A percentile compares a stretch with the other conserved stretches of the same genome.
phyloP scores from a whole-genome alignment of 371 early-diverging fungal genomes.

The Rhizopus sp. region DNA sequence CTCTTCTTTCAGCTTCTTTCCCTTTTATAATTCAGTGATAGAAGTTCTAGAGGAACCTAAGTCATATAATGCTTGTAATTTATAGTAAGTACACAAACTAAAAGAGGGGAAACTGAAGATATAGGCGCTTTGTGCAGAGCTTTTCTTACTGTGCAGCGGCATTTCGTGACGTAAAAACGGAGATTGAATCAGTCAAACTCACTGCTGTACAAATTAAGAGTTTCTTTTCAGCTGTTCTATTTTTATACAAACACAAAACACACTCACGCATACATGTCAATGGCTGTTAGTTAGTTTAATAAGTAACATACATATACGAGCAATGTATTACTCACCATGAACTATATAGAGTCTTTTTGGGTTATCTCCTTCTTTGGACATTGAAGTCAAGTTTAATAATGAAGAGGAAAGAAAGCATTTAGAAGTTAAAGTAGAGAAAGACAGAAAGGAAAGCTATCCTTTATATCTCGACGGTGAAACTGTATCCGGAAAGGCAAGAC shows the following conservation, averaged over 20 bases:
- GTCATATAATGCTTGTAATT: no score
- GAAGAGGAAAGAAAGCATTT: slow-evolving; percentile 79
- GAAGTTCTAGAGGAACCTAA: no score
- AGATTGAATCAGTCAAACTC: no score
- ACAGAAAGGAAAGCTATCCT: slow-evolving; percentile 84
- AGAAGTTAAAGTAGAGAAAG: slow-evolving; percentile 81
- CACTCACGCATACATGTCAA: background rate
- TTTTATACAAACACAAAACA: no score
- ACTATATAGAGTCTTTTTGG: slow-evolving; percentile 76
- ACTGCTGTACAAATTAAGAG: background rate
- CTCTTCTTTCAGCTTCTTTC: no score
- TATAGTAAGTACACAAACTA: no score
- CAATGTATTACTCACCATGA: background rate
- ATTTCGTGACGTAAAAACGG: no score
- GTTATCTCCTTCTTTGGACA: slow-evolving; percentile 84
- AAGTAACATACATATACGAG: background rate
- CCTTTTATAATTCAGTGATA: no score
- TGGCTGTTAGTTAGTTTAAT: background rate
- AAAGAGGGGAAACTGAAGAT: no score
- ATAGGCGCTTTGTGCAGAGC: no score
- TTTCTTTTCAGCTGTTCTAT: background rate
- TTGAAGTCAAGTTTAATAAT: slow-evolving; percentile 78
- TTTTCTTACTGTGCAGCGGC: no score
- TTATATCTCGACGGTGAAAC: slow-evolving; percentile 96
- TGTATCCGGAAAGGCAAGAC: slow-evolving; percentile 86